Conservation (phyloP, 2,329 filamentous ascomycete genomes). For the Neopestalotiopsis rosae region DNA sequence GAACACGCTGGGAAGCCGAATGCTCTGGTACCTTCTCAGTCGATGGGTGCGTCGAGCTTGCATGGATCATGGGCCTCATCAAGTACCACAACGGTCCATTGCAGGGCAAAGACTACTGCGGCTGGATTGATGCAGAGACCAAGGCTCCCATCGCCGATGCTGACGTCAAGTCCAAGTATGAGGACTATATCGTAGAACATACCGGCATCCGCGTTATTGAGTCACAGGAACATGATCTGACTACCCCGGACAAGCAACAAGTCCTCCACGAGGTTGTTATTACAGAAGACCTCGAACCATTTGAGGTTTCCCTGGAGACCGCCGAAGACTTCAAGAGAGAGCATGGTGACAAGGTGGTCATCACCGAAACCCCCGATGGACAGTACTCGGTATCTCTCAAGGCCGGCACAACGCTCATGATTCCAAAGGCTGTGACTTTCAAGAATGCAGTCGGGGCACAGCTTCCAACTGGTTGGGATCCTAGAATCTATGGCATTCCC, state of each 20-base stretch:
- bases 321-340: conserved; percentile 36
- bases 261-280: conserved; percentile 40
- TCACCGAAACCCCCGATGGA: conserved; percentile 28
- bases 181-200: conserved; percentile 36
- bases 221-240: conserved; percentile 26
- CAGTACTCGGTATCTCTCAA: conserved; percentile 32
- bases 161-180: conserved; percentile 37
- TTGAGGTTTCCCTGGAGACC: conserved; percentile 35
- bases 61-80: conserved; percentile 77
- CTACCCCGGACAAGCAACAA: conserved; percentile 32
- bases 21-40: conserved; percentile 70
- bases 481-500: conserved; percentile 40
- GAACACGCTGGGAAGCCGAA: conserved; percentile 77
- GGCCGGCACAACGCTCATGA: conserved; percentile 35
- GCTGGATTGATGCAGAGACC: conserved; percentile 49
- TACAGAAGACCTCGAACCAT: conserved; percentile 37
- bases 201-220: conserved; percentile 40
- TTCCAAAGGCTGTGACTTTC: conserved; percentile 37
- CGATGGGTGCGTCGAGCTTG: conserved; percentile 75
- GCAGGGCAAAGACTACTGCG: conserved; percentile 70
- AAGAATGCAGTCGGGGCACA: conserved; percentile 38
- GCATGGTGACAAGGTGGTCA: conserved; percentile 38
- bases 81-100: conserved; percentile 72
- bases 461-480: conserved; percentile 41
- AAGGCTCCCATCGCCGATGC: conserved; percentile 33